Base-by-base conservation (phyloP, 306 rosid genomes). In the Ormosia semicastrata region DNA sequence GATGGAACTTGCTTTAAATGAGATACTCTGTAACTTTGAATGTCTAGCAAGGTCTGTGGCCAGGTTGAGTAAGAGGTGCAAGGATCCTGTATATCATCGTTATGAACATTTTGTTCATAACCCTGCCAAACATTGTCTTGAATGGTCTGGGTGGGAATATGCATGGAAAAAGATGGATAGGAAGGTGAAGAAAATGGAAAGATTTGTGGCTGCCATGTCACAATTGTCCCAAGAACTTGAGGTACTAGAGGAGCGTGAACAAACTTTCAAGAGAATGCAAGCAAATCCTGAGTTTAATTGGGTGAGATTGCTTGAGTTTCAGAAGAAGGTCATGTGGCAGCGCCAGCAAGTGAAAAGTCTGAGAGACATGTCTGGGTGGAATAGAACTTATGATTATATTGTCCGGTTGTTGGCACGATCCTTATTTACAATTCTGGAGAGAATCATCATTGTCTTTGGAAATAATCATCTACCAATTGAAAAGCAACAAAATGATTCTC, bases 171-270 rank as follows among this genome's bases (percentile, higher is more conserved):
- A 95, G 80, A 95, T 95, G 99, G 94, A 93, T 59, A 90, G 72
- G 82, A 92, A 90, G 66, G 88, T 92, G 88, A 92, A 88, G 90
- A 95, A 95, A 83, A 92, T 95, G 98, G 93, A 93, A 68, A 87
- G 85, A 62, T 90, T 95, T 80, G 83, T 89, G 73, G 85, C 82
- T 4, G 78, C 83, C 15, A 84, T 96, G 77, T 43, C 87, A 69
- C 90, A 87, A 11, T 67, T 90, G 75, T 87, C 87, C 0, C 89
- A 85, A 39, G 97, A 92, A 79, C 70, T 87, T 41, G 97, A 90
- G 32, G 94, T 92, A 9, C 77, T 95, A 7, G 83, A 66, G 0
- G 98, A 89, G 66, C 81, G 78, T 29, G 96, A 93, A 81, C 94
- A 84, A 76, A 87, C 89, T 30, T 70, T 89, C 14, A 85, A 81